Evolutionary conservation across 2,329 filamentous ascomycete species (phyloP).

Genomic region (Capronia epimyces): DNA sequence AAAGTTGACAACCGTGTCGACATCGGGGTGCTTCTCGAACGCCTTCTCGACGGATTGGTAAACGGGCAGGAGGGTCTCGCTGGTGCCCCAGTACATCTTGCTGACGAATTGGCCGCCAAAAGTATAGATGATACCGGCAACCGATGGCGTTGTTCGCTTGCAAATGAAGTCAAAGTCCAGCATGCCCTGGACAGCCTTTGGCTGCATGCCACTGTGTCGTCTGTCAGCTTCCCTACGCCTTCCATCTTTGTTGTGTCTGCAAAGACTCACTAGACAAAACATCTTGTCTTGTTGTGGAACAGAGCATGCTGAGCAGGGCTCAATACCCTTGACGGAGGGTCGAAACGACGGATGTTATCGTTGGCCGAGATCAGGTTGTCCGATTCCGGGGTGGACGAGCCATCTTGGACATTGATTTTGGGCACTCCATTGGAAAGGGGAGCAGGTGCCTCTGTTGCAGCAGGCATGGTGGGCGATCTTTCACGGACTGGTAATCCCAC

Average conservation of each 20-base stretch:
- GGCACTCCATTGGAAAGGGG: conserved; percentile 38
- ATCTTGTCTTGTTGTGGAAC: conserved; percentile 99
- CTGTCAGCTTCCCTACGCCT: conserved; percentile 30
- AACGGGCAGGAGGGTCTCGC: conserved; percentile 95
- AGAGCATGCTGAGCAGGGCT: conserved; percentile 86
- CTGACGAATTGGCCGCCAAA: conserved; percentile 99
- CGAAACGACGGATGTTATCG: conserved; percentile 97
- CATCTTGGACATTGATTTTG: no score
- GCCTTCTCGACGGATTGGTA: conserved; percentile 94
- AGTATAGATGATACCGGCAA: conserved; percentile 99
- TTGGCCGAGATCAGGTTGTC: conserved; percentile 62
- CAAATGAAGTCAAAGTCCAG: conserved; percentile 99
- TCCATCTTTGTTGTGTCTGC: conserved; percentile 40
- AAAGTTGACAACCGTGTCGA: conserved; percentile 98
- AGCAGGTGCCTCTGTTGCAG: conserved; percentile 54
- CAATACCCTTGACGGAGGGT: conserved; percentile 82
- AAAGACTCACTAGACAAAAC: conserved; percentile 89
- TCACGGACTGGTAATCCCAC: conserved; percentile 27
- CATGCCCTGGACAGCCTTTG: conserved; percentile 84
- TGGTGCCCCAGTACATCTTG: conserved; percentile 99
- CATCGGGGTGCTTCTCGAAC: conserved; percentile 91
- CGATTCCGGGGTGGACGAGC: conserved; percentile 26
- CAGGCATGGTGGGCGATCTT: conserved; percentile 26
- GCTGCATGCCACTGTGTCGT: conserved; percentile 72
- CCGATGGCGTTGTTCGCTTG: conserved; percentile 93